phyloP scores from a whole-genome alignment of 2,329 filamentous ascomycete genomes.

The Fusarium marasasianum region DNA sequence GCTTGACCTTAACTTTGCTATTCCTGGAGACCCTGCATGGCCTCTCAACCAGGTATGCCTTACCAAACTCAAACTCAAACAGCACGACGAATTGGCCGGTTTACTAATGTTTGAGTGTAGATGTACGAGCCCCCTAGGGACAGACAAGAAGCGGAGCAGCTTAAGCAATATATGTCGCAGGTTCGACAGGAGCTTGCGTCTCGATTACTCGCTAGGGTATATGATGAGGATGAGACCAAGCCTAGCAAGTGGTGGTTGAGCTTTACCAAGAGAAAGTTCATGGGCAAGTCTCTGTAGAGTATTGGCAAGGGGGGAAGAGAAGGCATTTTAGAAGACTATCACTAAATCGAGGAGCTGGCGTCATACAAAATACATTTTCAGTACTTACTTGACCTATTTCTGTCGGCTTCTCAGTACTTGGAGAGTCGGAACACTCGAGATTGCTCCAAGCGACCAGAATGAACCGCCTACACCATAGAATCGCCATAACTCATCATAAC shows the following conservation, averaged over 20 bases:
- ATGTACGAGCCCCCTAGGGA: conserved; percentile 91
- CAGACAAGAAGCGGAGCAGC: conserved; percentile 86
- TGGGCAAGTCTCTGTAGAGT: conserved; percentile 85
- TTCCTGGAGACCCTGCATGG: conserved; percentile 92
- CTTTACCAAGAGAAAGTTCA: conserved; percentile 99
- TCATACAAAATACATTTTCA: conserved; percentile 31
- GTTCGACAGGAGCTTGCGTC: conserved; percentile 90
- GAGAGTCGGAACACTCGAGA: neutral
- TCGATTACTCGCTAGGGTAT: conserved; percentile 85
- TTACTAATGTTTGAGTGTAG: conserved; percentile 47
- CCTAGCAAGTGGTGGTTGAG: conserved; percentile 95
- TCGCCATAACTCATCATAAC: neutral
- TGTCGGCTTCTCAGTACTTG: neutral
- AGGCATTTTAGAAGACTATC: conserved; percentile 33
- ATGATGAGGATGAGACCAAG: conserved; percentile 79
- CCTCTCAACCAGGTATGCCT: conserved; percentile 82
- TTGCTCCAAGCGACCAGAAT: neutral
- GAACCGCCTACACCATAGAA: neutral
- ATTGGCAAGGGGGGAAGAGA: neutral
- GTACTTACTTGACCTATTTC: neutral
- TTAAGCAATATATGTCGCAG: conserved; percentile 91
- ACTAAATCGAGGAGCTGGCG: conserved; percentile 31
- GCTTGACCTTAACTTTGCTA: conserved; percentile 91
- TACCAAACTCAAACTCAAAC: neutral
- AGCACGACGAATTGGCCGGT: no score